phyloP scores from a whole-genome alignment of 2,329 filamentous ascomycete species.

The Ophiocordyceps unilateralis region DNA sequence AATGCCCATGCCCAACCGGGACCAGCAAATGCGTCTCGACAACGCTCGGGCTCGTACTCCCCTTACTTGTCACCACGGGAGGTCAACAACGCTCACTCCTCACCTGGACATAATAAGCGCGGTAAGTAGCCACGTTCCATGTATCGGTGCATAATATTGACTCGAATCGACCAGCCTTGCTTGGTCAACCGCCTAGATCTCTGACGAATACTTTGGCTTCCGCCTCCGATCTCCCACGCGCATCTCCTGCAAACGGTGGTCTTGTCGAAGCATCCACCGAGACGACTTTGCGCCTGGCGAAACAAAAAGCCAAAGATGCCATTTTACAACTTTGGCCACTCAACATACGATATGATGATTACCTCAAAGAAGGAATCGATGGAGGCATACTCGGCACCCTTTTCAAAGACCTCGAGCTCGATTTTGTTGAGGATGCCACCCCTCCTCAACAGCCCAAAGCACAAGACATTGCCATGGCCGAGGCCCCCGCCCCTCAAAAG shows the following conservation, averaged over 20 bases:
- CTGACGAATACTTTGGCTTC: neutral
- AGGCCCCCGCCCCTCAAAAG: neutral
- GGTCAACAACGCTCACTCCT: conserved; percentile 10
- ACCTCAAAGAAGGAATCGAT: conserved; percentile 58
- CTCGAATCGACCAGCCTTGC: neutral
- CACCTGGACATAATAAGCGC: neutral
- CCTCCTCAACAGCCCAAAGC: neutral
- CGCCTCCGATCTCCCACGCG: neutral
- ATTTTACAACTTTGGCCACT: conserved; percentile 46
- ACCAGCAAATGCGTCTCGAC: conserved; percentile 10
- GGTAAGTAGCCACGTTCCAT: neutral
- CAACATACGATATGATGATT: conserved; percentile 56
- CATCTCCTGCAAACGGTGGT: neutral
- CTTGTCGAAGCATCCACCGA: neutral
- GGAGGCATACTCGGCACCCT: conserved; percentile 41
- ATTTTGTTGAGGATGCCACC: conserved; percentile 11
- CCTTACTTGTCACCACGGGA: conserved; percentile 33
- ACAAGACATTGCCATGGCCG: neutral
- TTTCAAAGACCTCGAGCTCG: conserved; percentile 51
- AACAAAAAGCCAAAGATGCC: conserved; percentile 46
- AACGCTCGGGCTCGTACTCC: conserved; percentile 34
- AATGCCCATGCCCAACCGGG: neutral
- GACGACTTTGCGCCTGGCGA: conserved; percentile 16
- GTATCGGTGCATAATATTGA: neutral
- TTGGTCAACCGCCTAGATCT: neutral